These are phyloP conservation scores for Yamadazyma dushanensis DNA, from an alignment of 1,139 yeast genomes.

Conservation along the genomic window DNA sequence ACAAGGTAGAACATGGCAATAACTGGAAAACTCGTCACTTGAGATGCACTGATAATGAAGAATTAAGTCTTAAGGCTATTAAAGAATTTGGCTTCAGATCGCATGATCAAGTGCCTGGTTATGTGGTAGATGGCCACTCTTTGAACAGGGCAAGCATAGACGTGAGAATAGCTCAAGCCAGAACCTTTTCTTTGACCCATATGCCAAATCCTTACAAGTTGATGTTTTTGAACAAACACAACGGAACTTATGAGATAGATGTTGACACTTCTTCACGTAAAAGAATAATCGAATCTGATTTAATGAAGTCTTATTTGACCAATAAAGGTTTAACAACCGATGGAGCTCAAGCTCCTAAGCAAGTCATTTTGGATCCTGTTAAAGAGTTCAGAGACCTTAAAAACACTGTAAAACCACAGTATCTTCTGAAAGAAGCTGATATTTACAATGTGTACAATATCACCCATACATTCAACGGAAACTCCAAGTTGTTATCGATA, in stretches of 20 bases:
- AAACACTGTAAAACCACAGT: slow-evolving; percentile 11
- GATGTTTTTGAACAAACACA: slow-evolving; percentile 23
- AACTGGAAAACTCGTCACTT: slow-evolving; percentile 12
- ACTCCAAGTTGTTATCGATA: slow-evolving; percentile 11
- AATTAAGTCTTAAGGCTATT: slow-evolving; percentile 21
- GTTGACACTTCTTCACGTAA: slow-evolving; percentile 18
- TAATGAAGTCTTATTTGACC: slow-evolving; percentile 24
- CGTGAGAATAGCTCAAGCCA: slow-evolving; percentile 26
- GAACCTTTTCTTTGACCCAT: slow-evolving; percentile 25
- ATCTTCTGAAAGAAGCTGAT: slow-evolving; percentile 18
- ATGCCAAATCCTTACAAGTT: slow-evolving; percentile 26
- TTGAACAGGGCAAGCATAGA: slow-evolving; percentile 22
- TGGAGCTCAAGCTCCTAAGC: slow-evolving; percentile 10
- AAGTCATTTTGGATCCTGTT: slow-evolving; percentile 19
- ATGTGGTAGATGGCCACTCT: slow-evolving; percentile 17
- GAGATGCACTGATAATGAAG: slow-evolving; percentile 21
- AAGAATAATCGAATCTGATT: slow-evolving; percentile 25
- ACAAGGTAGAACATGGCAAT: slow-evolving; percentile 12
- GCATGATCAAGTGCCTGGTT: slow-evolving; percentile 27
- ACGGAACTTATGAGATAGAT: slow-evolving; percentile 28
- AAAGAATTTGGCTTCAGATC: slow-evolving; percentile 21
- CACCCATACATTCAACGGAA: slow-evolving; percentile 14
- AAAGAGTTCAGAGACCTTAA: slow-evolving; percentile 18
- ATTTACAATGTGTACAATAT: slow-evolving; percentile 18
- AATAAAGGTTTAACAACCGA: slow-evolving; percentile 10